Conservation (phyloP, 768 basidiomycete genomes). For the Boletus vermiculosoides region DNA sequence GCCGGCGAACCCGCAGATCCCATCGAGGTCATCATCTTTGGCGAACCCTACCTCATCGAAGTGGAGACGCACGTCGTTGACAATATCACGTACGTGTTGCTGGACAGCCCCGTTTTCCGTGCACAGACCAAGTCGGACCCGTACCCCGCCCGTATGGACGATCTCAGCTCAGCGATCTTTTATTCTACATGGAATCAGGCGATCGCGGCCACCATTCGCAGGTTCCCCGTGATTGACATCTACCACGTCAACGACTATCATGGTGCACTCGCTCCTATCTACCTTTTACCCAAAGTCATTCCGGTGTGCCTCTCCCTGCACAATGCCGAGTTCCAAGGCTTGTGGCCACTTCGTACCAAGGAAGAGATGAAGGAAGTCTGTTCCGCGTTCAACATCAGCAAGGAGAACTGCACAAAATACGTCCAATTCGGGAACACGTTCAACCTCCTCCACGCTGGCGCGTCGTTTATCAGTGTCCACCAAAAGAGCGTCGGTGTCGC, state of each 20-base stretch:
- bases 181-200: constrained; percentile 99
- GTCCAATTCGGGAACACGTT: constrained; percentile 98
- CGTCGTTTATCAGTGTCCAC: constrained; percentile 88
- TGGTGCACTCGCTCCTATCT: constrained; percentile 87
- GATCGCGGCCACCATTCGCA: constrained; percentile 87
- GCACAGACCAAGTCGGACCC: constrained; percentile 96
- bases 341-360: constrained; percentile 95
- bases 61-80: constrained; percentile 91
- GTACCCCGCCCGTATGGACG: constrained; percentile 96
- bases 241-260: constrained; percentile 97
- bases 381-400: constrained; percentile 96
- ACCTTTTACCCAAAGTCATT: constrained; percentile 87
- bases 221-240: constrained; percentile 84
- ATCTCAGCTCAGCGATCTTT: constrained; percentile 93
- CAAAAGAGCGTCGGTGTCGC: constrained; percentile 94
- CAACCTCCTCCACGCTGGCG: constrained; percentile 90
- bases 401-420: constrained; percentile 94
- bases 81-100: constrained; percentile 93
- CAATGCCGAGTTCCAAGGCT: constrained; percentile 97
- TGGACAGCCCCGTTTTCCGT: constrained; percentile 95
- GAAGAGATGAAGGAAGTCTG: constrained; percentile 99
- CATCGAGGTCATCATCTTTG: constrained; percentile 95
- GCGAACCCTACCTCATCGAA: constrained; percentile 93
- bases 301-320: constrained; percentile 90
- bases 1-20: constrained; percentile 89